These are phyloP conservation scores for Leccinum subgranulosum DNA, from an alignment of 768 basidiomycete species.

Conservation along the genomic window DNA sequence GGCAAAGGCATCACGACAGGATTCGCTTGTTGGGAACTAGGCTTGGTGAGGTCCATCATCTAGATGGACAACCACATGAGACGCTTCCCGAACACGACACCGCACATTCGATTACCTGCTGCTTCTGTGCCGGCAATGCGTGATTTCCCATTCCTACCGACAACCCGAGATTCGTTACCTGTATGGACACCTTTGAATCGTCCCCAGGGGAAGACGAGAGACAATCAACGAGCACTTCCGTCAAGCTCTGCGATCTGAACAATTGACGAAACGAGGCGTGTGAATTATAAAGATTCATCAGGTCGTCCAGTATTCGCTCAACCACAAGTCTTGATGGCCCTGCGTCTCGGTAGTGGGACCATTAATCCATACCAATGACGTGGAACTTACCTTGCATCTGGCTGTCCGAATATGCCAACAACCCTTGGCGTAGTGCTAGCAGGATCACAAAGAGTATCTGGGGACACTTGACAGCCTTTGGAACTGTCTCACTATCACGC, in stretches of 20 bases:
- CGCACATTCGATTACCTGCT: slow-evolving; percentile 49
- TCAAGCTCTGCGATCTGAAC: slow-evolving; percentile 70
- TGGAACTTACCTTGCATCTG: slow-evolving; percentile 12
- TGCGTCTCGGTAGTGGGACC: slow-evolving; percentile 2
- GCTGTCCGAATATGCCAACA: slow-evolving; percentile 27
- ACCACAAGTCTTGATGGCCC: slow-evolving; percentile 21
- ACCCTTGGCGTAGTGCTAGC: slow-evolving; percentile 62
- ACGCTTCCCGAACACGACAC: neutral
- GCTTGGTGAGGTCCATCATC: slow-evolving; percentile 60
- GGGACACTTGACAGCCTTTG: slow-evolving; percentile 49
- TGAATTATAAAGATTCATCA: slow-evolving; percentile 66
- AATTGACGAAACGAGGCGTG: slow-evolving; percentile 65
- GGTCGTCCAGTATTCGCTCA: slow-evolving; percentile 52
- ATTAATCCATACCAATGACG: neutral
- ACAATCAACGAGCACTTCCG: slow-evolving; percentile 62
- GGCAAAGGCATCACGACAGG: neutral
- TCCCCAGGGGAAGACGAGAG: slow-evolving; percentile 44
- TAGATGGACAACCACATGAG: slow-evolving; percentile 14
- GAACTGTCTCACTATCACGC: neutral
- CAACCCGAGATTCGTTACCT: slow-evolving; percentile 66
- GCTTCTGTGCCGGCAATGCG: slow-evolving; percentile 64
- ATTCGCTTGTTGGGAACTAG: slow-evolving; percentile 8
- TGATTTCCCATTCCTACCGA: slow-evolving; percentile 63
- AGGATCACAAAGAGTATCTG: slow-evolving; percentile 73
- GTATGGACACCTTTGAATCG: slow-evolving; percentile 47